Conservation (phyloP, 2,329 filamentous ascomycete species). For the Biscogniauxia marginata region DNA sequence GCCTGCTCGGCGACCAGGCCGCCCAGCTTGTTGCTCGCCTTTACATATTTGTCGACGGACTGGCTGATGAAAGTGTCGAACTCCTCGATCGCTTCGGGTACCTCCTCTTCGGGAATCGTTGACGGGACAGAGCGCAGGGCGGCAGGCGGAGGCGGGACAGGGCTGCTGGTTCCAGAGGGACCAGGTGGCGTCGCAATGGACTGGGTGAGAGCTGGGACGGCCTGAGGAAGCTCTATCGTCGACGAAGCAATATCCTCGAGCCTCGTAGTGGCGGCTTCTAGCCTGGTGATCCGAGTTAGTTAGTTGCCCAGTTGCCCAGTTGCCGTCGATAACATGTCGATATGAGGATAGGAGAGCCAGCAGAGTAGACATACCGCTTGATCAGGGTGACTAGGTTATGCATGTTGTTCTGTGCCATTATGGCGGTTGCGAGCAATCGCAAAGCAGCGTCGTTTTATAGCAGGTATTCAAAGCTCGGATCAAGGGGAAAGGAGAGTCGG, state of each 20-base stretch:
- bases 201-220: constrained; percentile 45
- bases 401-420: constrained; percentile 81
- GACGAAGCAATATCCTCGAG: constrained; percentile 94
- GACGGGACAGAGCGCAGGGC: constrained; percentile 35
- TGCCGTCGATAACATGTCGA: too few species aligned
- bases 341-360: too few species aligned
- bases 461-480: background rate
- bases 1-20: constrained; percentile 76
- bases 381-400: constrained; percentile 96
- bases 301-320: too few species aligned
- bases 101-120: constrained; percentile 46
- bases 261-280: constrained; percentile 94
- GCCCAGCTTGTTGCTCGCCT: constrained; percentile 74
- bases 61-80: constrained; percentile 77
- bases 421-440: constrained; percentile 5
- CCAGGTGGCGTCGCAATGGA: constrained; percentile 37
- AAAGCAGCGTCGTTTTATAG: background rate
- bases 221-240: constrained; percentile 58
- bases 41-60: constrained; percentile 75
- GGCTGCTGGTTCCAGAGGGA: constrained; percentile 34
- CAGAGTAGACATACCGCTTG: constrained; percentile 71
- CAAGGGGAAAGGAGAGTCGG: background rate
- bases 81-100: constrained; percentile 79
- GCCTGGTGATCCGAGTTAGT: constrained; percentile 65
- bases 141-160: constrained; percentile 45